phyloP scores from a whole-genome alignment of 2,329 filamentous ascomycete genomes.

The Penicillium sp. region DNA sequence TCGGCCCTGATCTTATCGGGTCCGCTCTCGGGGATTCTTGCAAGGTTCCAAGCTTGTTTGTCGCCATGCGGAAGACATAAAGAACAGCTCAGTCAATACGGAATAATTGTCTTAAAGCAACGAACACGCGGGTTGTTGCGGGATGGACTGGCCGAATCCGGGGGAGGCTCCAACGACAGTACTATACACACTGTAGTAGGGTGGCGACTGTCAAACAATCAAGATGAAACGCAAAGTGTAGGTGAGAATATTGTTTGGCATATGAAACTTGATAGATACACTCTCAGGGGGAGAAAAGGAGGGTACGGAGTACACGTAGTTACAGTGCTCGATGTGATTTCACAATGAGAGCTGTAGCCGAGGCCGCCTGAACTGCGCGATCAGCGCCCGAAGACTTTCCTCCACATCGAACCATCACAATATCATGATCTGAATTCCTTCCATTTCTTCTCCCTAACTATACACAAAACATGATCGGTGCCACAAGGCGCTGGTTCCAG shows the following conservation, averaged over 20 bases:
- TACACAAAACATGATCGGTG: slow-evolving; percentile 58
- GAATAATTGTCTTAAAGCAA: not conserved
- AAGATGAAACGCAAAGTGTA: too few relatives aligned
- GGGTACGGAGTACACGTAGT: not conserved
- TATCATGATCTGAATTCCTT: slow-evolving; percentile 5
- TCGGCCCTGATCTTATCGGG: slow-evolving; percentile 27
- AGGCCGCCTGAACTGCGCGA: slow-evolving; percentile 27
- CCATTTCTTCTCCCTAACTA: slow-evolving; percentile 1
- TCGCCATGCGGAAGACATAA: not conserved
- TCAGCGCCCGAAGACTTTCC: slow-evolving; percentile 20
- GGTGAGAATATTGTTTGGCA: too few relatives aligned
- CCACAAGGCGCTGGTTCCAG: slow-evolving; percentile 86
- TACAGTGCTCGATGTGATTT: not conserved
- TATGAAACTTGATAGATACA: too few relatives aligned
- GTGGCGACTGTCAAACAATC: not conserved
- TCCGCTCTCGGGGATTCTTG: not conserved
- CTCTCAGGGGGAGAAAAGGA: not conserved
- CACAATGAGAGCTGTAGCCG: slow-evolving; percentile 28
- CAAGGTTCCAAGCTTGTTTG: too few relatives aligned
- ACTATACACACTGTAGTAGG: not conserved
- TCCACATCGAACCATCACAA: slow-evolving; percentile 13
- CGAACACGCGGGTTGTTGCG: slow-evolving; percentile 1
- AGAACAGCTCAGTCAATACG: not conserved
- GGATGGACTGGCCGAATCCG: slow-evolving; percentile 15
- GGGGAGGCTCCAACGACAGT: slow-evolving; percentile 7